These are phyloP conservation scores for Claviceps cyperi DNA, from an alignment of 2,329 filamentous ascomycete genomes.

Conservation along the genomic window DNA sequence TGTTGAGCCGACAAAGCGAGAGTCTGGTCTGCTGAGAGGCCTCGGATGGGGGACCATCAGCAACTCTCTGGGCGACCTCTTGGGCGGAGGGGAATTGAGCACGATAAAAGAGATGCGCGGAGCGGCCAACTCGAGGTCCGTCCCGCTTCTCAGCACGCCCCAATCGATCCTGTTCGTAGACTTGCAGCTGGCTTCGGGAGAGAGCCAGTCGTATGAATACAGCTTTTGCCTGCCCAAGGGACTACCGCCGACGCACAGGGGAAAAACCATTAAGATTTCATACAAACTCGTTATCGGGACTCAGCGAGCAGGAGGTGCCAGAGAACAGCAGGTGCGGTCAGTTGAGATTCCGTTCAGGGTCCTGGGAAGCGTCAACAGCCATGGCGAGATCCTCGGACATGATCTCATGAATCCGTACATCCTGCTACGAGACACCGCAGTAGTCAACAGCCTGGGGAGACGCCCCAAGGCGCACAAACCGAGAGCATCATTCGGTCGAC, in stretches of 20 bases:
- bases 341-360: conserved; percentile 88
- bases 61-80: conserved; percentile 71
- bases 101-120: conserved; percentile 93
- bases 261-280: conserved; percentile 83
- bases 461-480: conserved; percentile 14
- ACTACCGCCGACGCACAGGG: conserved; percentile 79
- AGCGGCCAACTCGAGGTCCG: conserved; percentile 68
- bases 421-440: conserved; percentile 69
- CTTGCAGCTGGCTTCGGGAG: conserved; percentile 70
- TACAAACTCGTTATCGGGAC: conserved; percentile 89
- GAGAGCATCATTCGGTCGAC: conserved; percentile 15
- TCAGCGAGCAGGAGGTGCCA: conserved; percentile 64
- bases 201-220: conserved; percentile 79
- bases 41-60: conserved; percentile 83
- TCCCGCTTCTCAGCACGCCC: conserved; percentile 85
- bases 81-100: conserved; percentile 78
- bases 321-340: conserved; percentile 74
- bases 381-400: conserved; percentile 80
- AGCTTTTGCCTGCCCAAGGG: conserved; percentile 74
- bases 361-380: conserved; percentile 77
- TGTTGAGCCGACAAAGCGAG: conserved; percentile 56
- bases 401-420: conserved; percentile 93
- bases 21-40: conserved; percentile 66
- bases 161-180: conserved; percentile 96
- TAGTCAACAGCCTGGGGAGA: conserved; percentile 33